Conservation (phyloP, 179 eudicot species). For the Actinidia chinensis region DNA sequence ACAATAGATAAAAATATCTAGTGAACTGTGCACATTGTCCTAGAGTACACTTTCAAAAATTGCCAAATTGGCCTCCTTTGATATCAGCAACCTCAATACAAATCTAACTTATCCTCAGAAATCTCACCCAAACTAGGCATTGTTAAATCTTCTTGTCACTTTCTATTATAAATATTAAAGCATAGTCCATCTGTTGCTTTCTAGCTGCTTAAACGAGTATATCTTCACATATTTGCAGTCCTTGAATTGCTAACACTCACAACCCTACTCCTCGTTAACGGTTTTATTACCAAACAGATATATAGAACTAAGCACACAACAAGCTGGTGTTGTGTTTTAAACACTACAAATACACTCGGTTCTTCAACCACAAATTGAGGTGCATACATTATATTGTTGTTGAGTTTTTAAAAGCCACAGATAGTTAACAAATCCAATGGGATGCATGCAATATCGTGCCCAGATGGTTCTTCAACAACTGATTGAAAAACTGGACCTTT, state of each 20-base stretch:
- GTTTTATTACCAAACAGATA: background rate
- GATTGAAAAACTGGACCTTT: constrained; percentile 10
- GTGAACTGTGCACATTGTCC: background rate
- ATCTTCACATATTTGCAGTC: background rate
- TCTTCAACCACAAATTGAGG: background rate
- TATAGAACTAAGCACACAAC: background rate
- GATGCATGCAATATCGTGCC: too few species aligned
- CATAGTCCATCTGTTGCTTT: background rate
- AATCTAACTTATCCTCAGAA: background rate
- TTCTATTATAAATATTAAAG: background rate
- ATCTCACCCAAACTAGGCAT: background rate
- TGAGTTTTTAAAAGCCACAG: too few species aligned
- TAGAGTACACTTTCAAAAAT: background rate
- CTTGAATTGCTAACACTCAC: background rate
- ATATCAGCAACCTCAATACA: constrained; percentile 1
- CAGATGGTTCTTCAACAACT: too few species aligned
- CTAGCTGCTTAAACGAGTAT: background rate
- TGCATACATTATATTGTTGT: too few species aligned
- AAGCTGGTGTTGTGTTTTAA: background rate
- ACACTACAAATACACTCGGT: background rate
- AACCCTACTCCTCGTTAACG: background rate
- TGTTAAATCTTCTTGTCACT: background rate
- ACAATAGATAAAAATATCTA: too few species aligned
- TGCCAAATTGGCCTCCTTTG: background rate
- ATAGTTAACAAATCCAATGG: too few species aligned